Conservation (phyloP, 2,329 filamentous ascomycete genomes). For the Colletotrichum tofieldiae region DNA sequence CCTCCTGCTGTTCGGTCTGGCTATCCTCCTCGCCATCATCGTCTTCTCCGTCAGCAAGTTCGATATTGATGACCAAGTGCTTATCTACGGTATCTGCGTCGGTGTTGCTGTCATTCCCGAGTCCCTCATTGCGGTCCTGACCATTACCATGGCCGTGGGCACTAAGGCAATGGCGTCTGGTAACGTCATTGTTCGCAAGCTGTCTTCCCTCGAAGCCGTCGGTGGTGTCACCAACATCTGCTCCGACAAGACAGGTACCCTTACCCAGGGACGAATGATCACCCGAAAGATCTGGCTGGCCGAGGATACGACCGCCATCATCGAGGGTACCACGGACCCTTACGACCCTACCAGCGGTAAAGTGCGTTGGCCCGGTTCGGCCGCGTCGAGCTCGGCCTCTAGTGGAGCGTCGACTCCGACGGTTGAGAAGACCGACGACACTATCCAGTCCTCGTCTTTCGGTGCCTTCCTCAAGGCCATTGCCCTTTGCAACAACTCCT, state of each 20-base stretch:
- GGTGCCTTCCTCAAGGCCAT: slow-evolving; percentile 68
- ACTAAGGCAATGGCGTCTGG: slow-evolving; percentile 76
- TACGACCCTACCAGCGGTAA: slow-evolving; percentile 73
- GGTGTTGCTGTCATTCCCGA: slow-evolving; percentile 77
- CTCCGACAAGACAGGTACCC: slow-evolving; percentile 80
- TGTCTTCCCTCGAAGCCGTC: slow-evolving; percentile 76
- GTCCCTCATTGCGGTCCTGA: slow-evolving; percentile 78
- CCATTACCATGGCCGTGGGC: slow-evolving; percentile 79
- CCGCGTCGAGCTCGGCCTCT: slow-evolving; percentile 52
- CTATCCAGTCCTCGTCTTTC: slow-evolving; percentile 54
- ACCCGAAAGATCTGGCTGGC: slow-evolving; percentile 74
- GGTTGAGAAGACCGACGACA: slow-evolving; percentile 48
- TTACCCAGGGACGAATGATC: slow-evolving; percentile 78
- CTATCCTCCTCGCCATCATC: slow-evolving; percentile 72
- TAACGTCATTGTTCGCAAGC: slow-evolving; percentile 77
- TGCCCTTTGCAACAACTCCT: slow-evolving; percentile 74
- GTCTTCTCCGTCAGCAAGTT: slow-evolving; percentile 74
- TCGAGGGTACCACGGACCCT: slow-evolving; percentile 71
- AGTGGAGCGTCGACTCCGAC: slow-evolving; percentile 45
- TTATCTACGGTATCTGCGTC: slow-evolving; percentile 74
- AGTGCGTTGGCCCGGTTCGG: slow-evolving; percentile 61
- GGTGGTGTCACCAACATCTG: slow-evolving; percentile 81
- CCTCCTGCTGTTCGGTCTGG: slow-evolving; percentile 83
- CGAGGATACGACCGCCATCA: slow-evolving; percentile 65
- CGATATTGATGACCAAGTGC: slow-evolving; percentile 68